Percentiles rank a stretch among this genome's conserved stretches.
Conservation (phyloP, 1,139 yeast genomes). For the Candida sp. region DNA sequence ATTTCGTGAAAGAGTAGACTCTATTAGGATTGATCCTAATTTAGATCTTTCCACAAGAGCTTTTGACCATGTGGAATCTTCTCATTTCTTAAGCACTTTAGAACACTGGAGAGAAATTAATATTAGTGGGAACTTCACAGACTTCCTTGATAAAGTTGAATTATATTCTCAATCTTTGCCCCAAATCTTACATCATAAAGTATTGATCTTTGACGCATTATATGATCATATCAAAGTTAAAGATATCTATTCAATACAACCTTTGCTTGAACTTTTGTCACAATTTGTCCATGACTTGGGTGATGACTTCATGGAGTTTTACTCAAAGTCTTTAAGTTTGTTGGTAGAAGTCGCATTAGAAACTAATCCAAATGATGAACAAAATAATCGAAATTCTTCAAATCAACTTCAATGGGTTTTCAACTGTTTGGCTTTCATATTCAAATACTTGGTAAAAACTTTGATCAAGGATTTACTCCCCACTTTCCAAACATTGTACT, state of each 20-base stretch:
- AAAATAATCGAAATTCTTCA: constrained; percentile 45
- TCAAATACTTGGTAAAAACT: constrained; percentile 75
- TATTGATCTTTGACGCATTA: constrained; percentile 54
- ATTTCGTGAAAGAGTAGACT: constrained; percentile 79
- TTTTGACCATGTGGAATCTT: constrained; percentile 68
- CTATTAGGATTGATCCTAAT: constrained; percentile 82
- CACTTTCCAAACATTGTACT: constrained; percentile 64
- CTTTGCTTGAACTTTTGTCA: constrained; percentile 74
- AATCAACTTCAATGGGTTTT: constrained; percentile 82
- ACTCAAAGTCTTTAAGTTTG: constrained; percentile 47
- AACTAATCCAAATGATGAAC: constrained; percentile 43
- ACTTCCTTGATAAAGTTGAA: constrained; percentile 56
- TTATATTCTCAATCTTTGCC: constrained; percentile 68
- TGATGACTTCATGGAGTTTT: constrained; percentile 79
- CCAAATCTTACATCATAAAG: constrained; percentile 72
- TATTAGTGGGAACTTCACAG: constrained; percentile 68
- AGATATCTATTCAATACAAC: constrained; percentile 75
- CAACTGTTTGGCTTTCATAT: constrained; percentile 81
- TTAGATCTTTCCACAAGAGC: constrained; percentile 61
- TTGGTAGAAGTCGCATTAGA: constrained; percentile 51
- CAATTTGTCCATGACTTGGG: constrained; percentile 94
- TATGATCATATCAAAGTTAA: constrained; percentile 46
- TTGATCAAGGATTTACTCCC: constrained; percentile 62
- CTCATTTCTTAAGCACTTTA: constrained; percentile 76
- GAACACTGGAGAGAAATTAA: constrained; percentile 90